These are phyloP conservation scores for Infundibulicybe gibba DNA, from an alignment of 768 basidiomycete species.

Conservation along the genomic window DNA sequence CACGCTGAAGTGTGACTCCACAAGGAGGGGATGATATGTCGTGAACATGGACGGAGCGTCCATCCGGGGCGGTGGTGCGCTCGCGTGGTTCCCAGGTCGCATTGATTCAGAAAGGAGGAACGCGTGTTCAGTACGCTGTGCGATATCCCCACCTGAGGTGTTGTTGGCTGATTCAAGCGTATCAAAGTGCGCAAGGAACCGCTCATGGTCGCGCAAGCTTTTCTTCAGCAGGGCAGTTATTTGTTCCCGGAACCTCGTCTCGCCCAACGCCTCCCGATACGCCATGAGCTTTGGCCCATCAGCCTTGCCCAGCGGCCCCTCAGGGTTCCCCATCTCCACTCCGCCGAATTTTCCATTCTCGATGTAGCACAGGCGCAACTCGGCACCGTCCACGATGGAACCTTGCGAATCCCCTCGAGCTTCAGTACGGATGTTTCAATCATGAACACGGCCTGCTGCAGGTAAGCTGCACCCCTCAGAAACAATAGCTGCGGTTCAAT, in stretches of 20 bases:
- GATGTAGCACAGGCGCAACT: constrained; percentile 74
- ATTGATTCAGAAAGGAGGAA: constrained; percentile 65
- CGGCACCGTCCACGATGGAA: constrained; percentile 63
- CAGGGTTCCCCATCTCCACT: constrained; percentile 77
- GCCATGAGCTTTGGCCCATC: constrained; percentile 58
- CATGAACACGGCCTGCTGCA: constrained; percentile 73
- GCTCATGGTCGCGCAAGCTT: constrained; percentile 80
- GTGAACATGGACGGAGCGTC: constrained; percentile 67
- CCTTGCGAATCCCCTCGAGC: constrained; percentile 66
- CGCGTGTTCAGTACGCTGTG: constrained; percentile 58
- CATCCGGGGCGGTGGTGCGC: constrained; percentile 26
- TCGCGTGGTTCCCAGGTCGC: constrained; percentile 54
- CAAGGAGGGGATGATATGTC: constrained; percentile 86
- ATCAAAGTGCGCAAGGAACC: constrained; percentile 81
- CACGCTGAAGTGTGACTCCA: constrained; percentile 82
- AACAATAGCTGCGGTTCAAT: constrained; percentile 85
- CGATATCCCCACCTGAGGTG: constrained; percentile 38
- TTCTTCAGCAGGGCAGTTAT: constrained; percentile 62
- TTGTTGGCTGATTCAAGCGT: constrained; percentile 48
- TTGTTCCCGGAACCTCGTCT: constrained; percentile 54
- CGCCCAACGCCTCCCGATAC: constrained; percentile 58
- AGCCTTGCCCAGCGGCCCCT: constrained; percentile 66
- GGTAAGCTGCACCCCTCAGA: constrained; percentile 77
- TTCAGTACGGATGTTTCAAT: constrained; percentile 71
- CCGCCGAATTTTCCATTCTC: constrained; percentile 79